These are phyloP conservation scores for Sclerotinia glacialis DNA, from an alignment of 2,329 filamentous ascomycete species.

Conservation along the genomic window DNA sequence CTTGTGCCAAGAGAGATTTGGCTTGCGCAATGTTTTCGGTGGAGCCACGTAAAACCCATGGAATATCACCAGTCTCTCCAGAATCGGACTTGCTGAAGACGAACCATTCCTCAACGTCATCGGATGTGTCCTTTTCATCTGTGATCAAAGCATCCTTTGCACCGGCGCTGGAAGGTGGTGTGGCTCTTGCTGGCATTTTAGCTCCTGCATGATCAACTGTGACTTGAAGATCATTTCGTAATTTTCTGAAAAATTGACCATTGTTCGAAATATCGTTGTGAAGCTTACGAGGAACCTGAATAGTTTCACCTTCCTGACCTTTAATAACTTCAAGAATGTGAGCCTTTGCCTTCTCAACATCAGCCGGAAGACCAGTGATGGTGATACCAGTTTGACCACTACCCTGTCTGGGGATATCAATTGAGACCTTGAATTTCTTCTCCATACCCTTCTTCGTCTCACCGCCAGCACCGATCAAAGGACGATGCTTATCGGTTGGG, in stretches of 20 bases:
- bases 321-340: slow-evolving; percentile 79
- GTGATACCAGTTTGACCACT: slow-evolving; percentile 82
- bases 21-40: slow-evolving; percentile 80
- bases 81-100: slow-evolving; percentile 61
- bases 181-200: slow-evolving; percentile 67
- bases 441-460: slow-evolving; percentile 84
- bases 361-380: slow-evolving; percentile 72
- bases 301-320: slow-evolving; percentile 81
- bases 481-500: slow-evolving; percentile 82
- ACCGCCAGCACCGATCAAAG: slow-evolving; percentile 88
- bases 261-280: slow-evolving; percentile 87
- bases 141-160: slow-evolving; percentile 84
- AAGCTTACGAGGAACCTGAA: slow-evolving; percentile 77
- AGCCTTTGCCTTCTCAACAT: slow-evolving; percentile 81
- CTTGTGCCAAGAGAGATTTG: slow-evolving; percentile 68
- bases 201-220: slow-evolving; percentile 89
- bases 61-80: slow-evolving; percentile 64
- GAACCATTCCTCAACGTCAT: slow-evolving; percentile 78
- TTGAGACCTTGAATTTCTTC: slow-evolving; percentile 76
- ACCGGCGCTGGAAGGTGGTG: slow-evolving; percentile 55
- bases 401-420: slow-evolving; percentile 90
- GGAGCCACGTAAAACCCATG: slow-evolving; percentile 83
- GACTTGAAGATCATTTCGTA: slow-evolving; percentile 82
- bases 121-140: slow-evolving; percentile 66
- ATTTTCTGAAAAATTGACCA: slow-evolving; percentile 87